Percentiles rank a stretch among this genome's conserved stretches.
Conservation (phyloP, 805 yeast genomes). For the Saccharomyces paradoxus region DNA sequence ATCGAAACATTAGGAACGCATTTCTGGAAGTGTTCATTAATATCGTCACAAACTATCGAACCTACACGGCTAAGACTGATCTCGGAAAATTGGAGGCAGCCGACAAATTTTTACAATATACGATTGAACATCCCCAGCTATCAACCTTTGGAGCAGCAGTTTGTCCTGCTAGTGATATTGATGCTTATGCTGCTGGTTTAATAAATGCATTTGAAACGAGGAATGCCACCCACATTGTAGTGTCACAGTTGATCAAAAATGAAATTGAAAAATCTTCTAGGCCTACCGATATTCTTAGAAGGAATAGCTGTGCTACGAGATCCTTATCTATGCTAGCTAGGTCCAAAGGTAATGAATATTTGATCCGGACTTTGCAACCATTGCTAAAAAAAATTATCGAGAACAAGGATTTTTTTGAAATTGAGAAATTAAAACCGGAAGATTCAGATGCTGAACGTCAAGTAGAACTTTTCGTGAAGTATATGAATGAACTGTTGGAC, state of each 20-base stretch:
- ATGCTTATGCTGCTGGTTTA: slow-evolving; percentile 59
- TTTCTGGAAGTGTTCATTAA: slow-evolving; percentile 72
- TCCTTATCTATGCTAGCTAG: slow-evolving; percentile 64
- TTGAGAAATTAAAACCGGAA: slow-evolving; percentile 41
- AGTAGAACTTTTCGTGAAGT: slow-evolving; percentile 44
- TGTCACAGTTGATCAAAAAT: slow-evolving; percentile 46
- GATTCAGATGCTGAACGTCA: slow-evolving; percentile 36
- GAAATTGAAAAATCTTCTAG: slow-evolving; percentile 56
- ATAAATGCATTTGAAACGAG: slow-evolving; percentile 45
- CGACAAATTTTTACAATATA: slow-evolving; percentile 24
- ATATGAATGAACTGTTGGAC: slow-evolving; percentile 49
- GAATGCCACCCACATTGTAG: slow-evolving; percentile 38
- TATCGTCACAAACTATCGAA: slow-evolving; percentile 38
- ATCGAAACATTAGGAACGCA: slow-evolving; percentile 55
- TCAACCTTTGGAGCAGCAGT: slow-evolving; percentile 47
- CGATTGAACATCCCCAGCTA: slow-evolving; percentile 36
- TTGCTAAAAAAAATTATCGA: slow-evolving; percentile 47
- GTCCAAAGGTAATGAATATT: slow-evolving; percentile 54
- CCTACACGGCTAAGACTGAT: slow-evolving; percentile 25
- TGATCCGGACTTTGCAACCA: slow-evolving; percentile 46
- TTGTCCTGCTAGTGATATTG: slow-evolving; percentile 64
- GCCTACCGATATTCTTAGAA: slow-evolving; percentile 65
- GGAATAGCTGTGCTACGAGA: slow-evolving; percentile 77
- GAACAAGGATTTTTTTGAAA: slow-evolving; percentile 49
- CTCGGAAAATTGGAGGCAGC: slow-evolving; percentile 18